phyloP scores from a whole-genome alignment of 2,329 filamentous ascomycete species.

The Fusarium miscanthi region DNA sequence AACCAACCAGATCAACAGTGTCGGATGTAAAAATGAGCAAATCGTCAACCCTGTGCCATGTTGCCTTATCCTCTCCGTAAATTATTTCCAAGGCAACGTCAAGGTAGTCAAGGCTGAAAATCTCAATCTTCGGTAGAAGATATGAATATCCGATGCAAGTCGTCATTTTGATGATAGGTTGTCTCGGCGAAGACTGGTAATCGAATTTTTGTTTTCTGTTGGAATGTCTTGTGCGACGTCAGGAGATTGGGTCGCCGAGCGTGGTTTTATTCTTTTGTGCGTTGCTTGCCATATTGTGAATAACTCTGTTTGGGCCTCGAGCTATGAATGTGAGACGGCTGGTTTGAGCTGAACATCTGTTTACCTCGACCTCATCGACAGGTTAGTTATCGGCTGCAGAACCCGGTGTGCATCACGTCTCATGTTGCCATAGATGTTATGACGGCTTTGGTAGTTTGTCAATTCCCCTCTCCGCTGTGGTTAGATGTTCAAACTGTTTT shows the following conservation, averaged over 20 bases:
- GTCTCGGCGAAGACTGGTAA: accelerated
- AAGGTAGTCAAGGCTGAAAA: accelerated
- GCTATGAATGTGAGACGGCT: not conserved
- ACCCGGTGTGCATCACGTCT: not conserved
- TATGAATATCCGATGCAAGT: not conserved
- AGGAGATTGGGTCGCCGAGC: accelerated
- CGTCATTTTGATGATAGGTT: not conserved
- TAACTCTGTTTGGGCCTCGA: not conserved
- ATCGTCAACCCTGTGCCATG: accelerated
- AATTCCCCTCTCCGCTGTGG: too few species aligned
- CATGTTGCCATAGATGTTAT: not conserved
- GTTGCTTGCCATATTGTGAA: not conserved
- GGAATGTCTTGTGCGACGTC: not conserved
- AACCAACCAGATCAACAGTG: accelerated
- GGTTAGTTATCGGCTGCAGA: not conserved
- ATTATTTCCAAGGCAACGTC: not conserved
- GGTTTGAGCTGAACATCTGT: not conserved
- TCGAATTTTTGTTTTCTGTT: accelerated
- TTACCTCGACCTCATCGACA: not conserved
- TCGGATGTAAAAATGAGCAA: accelerated
- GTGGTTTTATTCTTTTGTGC: not conserved
- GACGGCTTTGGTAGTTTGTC: not conserved
- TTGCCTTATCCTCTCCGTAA: not conserved
- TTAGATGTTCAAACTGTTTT: not conserved
- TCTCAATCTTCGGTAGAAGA: not conserved